Evolutionary conservation across 805 yeast genomes (phyloP).

Genomic region (Suhomyces pyralidae): DNA sequence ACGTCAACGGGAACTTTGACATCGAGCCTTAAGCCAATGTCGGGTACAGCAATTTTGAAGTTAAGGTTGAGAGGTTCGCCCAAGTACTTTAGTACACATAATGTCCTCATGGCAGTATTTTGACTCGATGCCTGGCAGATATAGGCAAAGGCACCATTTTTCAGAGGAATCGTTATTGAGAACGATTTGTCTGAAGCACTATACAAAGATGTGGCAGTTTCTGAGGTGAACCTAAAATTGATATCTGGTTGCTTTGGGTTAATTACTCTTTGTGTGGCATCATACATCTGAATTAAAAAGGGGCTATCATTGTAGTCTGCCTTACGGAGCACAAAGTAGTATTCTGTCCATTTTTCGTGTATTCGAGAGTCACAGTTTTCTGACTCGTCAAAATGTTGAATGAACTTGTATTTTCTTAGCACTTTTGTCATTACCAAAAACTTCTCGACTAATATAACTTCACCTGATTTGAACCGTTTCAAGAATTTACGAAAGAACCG

Average conservation of each 20-base stretch:
- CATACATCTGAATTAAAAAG: constrained; percentile 61
- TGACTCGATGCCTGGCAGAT: constrained; percentile 55
- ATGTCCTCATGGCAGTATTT: constrained; percentile 60
- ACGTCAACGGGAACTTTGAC: constrained; percentile 42
- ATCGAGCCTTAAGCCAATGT: constrained; percentile 41
- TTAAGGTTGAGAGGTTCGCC: constrained; percentile 29
- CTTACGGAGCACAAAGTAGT: constrained; percentile 66
- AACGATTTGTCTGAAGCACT: constrained; percentile 71
- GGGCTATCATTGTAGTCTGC: constrained; percentile 54
- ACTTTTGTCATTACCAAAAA: constrained; percentile 64
- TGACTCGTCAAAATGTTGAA: constrained; percentile 40
- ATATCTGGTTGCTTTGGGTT: constrained; percentile 18
- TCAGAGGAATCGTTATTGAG: constrained; percentile 39
- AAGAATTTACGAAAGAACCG: constrained; percentile 22
- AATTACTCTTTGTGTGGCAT: constrained; percentile 9
- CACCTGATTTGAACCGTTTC: constrained; percentile 47
- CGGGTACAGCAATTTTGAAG: constrained; percentile 44
- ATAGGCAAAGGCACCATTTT: constrained; percentile 36
- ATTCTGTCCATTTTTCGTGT: constrained; percentile 77
- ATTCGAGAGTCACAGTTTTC: constrained; percentile 55
- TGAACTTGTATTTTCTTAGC: constrained; percentile 15
- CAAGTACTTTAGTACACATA: constrained; percentile 51
- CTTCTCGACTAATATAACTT: constrained; percentile 61
- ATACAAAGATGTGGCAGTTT: constrained; percentile 48
- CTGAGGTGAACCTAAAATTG: constrained; percentile 14